Evolutionary conservation across 129 eudicot genomes (phyloP), one percentile per base, ranked within the genome.

Genomic region (Flaveria sonorensis): DNA sequence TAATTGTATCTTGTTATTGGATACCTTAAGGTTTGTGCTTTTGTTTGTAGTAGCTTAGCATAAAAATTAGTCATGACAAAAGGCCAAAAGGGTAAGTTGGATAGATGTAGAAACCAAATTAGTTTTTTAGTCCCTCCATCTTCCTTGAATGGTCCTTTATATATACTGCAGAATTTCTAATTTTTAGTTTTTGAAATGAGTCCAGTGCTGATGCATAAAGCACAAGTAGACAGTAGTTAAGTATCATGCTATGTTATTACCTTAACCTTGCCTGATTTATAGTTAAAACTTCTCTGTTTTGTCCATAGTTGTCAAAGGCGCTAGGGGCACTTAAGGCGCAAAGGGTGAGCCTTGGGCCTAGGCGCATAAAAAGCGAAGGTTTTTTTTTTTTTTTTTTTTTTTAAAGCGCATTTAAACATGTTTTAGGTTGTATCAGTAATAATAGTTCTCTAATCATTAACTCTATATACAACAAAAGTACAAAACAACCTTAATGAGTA

Each of bases 181-280:
- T 5, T 20, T 63, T 14, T 15, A 28, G 20, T 66, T 39, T 69
- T 16, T 53, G 64, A 16, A 47, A 6, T 19, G 66, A 56, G 24
- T n/a, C 63, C 47, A 11, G 19, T 46, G 43, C 80, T 51, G 80
- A 50, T 51, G 73, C 64, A 32, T 65, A 51, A 39, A 65, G 23
- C 73, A 64, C 52, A 66, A n/a, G 65, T 64, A 61, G 73, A 11
- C 53, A 50, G 40, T 32, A 50, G 18, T 50, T 20, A 40, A 76
- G 10, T 65, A 65, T 65, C 80, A 64, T 75, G 62, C 63, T 76
- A 64, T 63, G 72, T 63, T 75, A 45, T 63, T 45, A 28, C 32
- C 62, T 46, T 11, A 10, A 48, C 32, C 28, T 75, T 75, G 47
- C 51, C 36, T 75, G 39, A 48, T 47, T 43, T 10, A 47, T 45